phyloP scores from a whole-genome alignment of 129 eudicot species.

The Helianthus annuus region HanXRQr2.0-SUNRISE NC_035436.2:91372371-91372870 shows the following conservation, averaged over 20 bases:
- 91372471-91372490: conserved; percentile 75
- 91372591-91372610: background rate
- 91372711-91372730: too few relatives aligned
- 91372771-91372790: background rate
- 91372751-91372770: background rate
- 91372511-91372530: conserved; percentile 81
- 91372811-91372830: background rate
- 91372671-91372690: too few relatives aligned
- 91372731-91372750: too few relatives aligned
- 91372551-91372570: conserved; percentile 39
- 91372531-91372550: conserved; percentile 61
- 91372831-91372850: background rate
- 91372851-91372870: background rate
- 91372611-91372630: background rate
- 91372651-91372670: too few relatives aligned
- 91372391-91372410: background rate
- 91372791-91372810: background rate
- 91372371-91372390: background rate
- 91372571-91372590: background rate
- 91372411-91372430: background rate
- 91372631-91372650: background rate
- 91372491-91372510: conserved; percentile 68
- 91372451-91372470: conserved; percentile 63
- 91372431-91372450: conserved; percentile 38
- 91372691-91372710: too few relatives aligned